These are phyloP conservation scores for Lagenidium sp. DNA, from an alignment of 352 stramenopile genomes.

Conservation along the genomic window DNA sequence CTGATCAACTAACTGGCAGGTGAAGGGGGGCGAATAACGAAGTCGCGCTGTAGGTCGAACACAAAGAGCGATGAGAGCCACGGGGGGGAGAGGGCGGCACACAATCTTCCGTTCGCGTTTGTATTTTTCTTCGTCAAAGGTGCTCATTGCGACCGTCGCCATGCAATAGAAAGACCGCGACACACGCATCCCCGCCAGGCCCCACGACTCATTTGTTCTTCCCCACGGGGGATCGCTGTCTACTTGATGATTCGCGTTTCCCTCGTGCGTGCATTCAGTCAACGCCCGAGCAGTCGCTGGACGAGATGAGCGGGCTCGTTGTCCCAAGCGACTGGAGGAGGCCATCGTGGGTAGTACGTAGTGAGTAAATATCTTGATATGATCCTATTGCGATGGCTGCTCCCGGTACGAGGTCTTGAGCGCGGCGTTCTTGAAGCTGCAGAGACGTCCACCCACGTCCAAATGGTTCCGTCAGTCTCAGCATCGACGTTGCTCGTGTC, in stretches of 20 bases:
- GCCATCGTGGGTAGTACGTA: constrained; percentile 53
- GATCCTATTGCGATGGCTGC: neutral
- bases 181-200: constrained; percentile 93
- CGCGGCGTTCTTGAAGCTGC: constrained; percentile 21
- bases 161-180: constrained; percentile 99
- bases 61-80: too few species aligned
- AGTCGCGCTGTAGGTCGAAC: too few species aligned
- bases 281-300: constrained; percentile 45
- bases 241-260: too few species aligned
- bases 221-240: too few species aligned
- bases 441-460: neutral
- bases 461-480: too few species aligned
- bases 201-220: constrained; percentile 42
- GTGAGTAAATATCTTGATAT: neutral
- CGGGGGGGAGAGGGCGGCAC: too few species aligned
- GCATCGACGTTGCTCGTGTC: constrained; percentile 1
- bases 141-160: constrained; percentile 93
- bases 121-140: too few species aligned
- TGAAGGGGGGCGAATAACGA: too few species aligned
- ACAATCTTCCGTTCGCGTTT: too few species aligned
- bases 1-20: too few species aligned
- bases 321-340: too few species aligned
- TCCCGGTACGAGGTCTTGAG: constrained; percentile 19
- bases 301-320: constrained; percentile 52
- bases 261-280: too few species aligned